Conservation (phyloP, 345 rosid genomes). For the Pelargonium nanum region DNA sequence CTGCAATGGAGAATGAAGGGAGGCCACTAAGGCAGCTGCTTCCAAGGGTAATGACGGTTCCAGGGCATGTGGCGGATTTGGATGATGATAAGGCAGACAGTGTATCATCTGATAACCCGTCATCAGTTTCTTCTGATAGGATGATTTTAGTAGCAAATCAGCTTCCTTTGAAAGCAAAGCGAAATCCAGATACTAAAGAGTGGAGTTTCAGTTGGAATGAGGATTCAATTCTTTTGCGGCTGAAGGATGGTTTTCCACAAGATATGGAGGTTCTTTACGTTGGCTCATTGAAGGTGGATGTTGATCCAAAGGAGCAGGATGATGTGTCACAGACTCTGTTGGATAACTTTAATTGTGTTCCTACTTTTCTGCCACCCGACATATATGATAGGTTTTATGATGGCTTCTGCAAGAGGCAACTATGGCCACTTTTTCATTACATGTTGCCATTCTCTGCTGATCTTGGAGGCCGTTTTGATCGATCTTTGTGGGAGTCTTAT, state of each 20-base stretch:
- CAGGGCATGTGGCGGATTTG: constrained; percentile 31
- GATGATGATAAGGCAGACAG: constrained; percentile 34
- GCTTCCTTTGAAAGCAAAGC: constrained; percentile 30
- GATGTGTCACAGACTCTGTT: constrained; percentile 25
- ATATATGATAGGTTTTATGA: constrained; percentile 23
- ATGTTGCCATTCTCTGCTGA: constrained; percentile 32
- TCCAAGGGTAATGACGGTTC: constrained; percentile 37
- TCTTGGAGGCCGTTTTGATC: constrained; percentile 25
- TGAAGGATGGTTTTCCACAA: constrained; percentile 29
- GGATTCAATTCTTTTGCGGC: constrained; percentile 28
- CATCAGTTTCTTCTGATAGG: constrained; percentile 22
- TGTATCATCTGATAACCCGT: constrained; percentile 29
- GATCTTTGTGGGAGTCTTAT: constrained; percentile 36
- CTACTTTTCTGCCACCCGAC: constrained; percentile 34
- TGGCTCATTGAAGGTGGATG: constrained; percentile 27
- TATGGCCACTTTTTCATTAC: constrained; percentile 40
- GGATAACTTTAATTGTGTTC: constrained; percentile 31
- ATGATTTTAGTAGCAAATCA: constrained; percentile 31
- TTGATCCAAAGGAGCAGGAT: constrained; percentile 28
- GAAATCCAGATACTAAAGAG: constrained; percentile 14
- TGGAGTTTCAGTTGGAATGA: constrained; percentile 36
- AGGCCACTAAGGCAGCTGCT: constrained; percentile 19
- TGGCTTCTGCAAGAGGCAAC: constrained; percentile 38
- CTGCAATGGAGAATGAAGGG: constrained; percentile 28
- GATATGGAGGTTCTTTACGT: constrained; percentile 29